Conservation (phyloP, 2,329 filamentous ascomycete species). For the Colletotrichum tropicicola region DNA sequence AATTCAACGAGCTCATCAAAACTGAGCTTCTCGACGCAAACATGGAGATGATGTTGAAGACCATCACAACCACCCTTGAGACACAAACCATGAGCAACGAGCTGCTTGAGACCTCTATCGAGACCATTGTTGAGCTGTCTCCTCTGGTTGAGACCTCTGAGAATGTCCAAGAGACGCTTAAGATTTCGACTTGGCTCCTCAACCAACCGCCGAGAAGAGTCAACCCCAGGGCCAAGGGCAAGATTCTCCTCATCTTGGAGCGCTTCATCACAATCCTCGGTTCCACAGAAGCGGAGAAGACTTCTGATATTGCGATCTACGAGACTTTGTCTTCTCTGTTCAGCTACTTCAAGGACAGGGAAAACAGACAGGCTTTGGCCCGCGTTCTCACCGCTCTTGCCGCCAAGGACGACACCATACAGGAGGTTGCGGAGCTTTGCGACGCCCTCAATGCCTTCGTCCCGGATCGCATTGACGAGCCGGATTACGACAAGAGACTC, state of each 20-base stretch:
- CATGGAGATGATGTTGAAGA: slow-evolving; percentile 68
- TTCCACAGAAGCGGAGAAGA: slow-evolving; percentile 20
- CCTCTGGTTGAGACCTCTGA: slow-evolving; percentile 72
- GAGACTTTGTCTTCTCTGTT: slow-evolving; percentile 83
- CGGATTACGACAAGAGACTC: slow-evolving; percentile 86
- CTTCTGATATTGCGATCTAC: slow-evolving; percentile 63
- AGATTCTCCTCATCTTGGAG: slow-evolving; percentile 81
- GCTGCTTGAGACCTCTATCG: slow-evolving; percentile 81
- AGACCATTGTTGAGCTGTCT: slow-evolving; percentile 80
- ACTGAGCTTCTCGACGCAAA: slow-evolving; percentile 65
- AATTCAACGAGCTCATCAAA: slow-evolving; percentile 64
- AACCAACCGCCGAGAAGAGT: slow-evolving; percentile 87
- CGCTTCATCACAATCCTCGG: slow-evolving; percentile 76
- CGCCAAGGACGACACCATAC: slow-evolving; percentile 66
- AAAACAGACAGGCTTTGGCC: slow-evolving; percentile 78
- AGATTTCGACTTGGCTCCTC: slow-evolving; percentile 82
- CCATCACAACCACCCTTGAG: slow-evolving; percentile 74
- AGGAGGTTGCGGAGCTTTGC: slow-evolving; percentile 75
- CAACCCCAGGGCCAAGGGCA: slow-evolving; percentile 83
- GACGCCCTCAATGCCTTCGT: slow-evolving; percentile 83
- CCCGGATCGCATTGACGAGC: slow-evolving; percentile 78
- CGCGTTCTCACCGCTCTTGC: slow-evolving; percentile 78
- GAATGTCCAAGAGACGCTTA: slow-evolving; percentile 80
- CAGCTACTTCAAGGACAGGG: slow-evolving; percentile 86
- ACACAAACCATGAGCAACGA: slow-evolving; percentile 71